Evolutionary conservation across 345 rosid species (phyloP), one percentile per base, ranked within the genome.

Genomic region (Murraya koenigii): DNA sequence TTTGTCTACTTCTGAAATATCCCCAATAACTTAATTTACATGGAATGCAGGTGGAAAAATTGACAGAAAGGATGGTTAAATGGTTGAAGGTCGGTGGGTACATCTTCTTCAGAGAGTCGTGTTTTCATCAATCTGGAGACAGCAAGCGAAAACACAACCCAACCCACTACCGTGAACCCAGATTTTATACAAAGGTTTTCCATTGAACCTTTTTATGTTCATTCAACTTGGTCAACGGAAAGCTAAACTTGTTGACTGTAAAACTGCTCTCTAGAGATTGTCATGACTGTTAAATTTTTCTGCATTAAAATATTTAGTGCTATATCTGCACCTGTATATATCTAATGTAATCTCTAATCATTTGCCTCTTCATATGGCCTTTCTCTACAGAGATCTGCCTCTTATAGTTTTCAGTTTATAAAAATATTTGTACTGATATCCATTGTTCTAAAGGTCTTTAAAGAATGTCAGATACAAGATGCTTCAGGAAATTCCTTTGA

Each of bases 121-220:
- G 99, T 82, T 92, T 96, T 80, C 95, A 94, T 84, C 98, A 87
- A 84, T 96, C 99, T 71, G 98, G 97, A 78, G 99, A 94, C 83
- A 82, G 85, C 77, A 92, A 90, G 83, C 82, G 97, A 41, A 96
- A 92, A 83, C 65, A 74, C 75, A 93, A 92, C 81, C 99, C 98
- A 64, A 89, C 99, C 66, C 99, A 92, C 85, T 96, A 96, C 84
- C 95, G 97, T 38, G 99, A 96, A 78, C 99, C 99, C 70, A 88
- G 93, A 76, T 96, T 86, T 87, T 96, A 96, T 80, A 88, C 99
- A 17, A 89, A 94, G 97, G 99, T 92, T 63, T 32, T 78, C 69
- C n/a, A 60, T 69, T 44, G 71, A 56, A 14, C 60, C 47, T 39
- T 62, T 66, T 62, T 62, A 66, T 55, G 72, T 75, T 8, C 38